phyloP scores from a whole-genome alignment of 306 rosid species.

The Vigna angularis region DNA sequence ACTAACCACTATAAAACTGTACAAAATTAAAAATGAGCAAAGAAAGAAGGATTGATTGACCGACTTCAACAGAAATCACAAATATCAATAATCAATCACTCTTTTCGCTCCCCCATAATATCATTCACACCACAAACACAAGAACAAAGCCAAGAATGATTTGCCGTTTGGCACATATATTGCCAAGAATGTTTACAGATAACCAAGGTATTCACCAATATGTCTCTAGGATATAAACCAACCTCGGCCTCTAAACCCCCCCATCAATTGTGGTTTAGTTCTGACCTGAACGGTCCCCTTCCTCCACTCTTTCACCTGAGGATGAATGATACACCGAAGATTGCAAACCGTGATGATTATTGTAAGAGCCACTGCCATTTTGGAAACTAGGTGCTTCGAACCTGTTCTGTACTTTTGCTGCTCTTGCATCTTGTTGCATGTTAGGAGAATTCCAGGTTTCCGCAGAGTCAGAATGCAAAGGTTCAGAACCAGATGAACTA shows the following conservation, averaged over 20 bases:
- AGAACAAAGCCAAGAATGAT: conserved; percentile 97
- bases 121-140: conserved; percentile 61
- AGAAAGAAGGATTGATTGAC: conserved; percentile 55
- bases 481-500: conserved; percentile 88
- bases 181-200: conserved; percentile 65
- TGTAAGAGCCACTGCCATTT: conserved; percentile 62
- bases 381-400: conserved; percentile 51
- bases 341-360: conserved; percentile 58
- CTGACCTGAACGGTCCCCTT: conserved; percentile 75
- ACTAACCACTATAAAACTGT: conserved; percentile 64
- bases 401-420: conserved; percentile 41
- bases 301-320: conserved; percentile 73
- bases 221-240: conserved; percentile 51
- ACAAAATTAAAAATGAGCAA: conserved; percentile 64
- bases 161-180: conserved; percentile 78
- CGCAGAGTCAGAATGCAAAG: conserved; percentile 65
- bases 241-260: conserved; percentile 54
- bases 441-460: conserved; percentile 82
- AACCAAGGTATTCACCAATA: conserved; percentile 50
- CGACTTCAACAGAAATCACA: conserved; percentile 53
- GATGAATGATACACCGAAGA: conserved; percentile 59
- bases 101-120: conserved; percentile 47
- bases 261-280: conserved; percentile 34
- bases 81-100: conserved; percentile 49
- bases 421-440: conserved; percentile 62